Conservation (phyloP, 202 grass and related monocot species). For the Miscanthus sacchariflorus region DNA sequence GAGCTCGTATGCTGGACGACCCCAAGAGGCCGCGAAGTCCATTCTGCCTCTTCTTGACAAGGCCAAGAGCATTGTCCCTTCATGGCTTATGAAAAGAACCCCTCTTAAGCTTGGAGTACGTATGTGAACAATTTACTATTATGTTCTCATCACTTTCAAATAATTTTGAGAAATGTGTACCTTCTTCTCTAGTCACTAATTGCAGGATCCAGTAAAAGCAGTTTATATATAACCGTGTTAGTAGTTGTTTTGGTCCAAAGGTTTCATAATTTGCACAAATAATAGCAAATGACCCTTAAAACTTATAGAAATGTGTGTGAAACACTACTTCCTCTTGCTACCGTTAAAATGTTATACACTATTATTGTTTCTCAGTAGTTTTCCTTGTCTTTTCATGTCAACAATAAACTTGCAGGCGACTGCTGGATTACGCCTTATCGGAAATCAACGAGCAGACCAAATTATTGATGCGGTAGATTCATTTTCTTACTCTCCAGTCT, state of each 20-base stretch:
- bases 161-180: neutral
- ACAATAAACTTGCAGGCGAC: conserved; percentile 14
- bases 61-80: conserved; percentile 17
- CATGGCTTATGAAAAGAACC: neutral
- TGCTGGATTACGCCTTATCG: conserved; percentile 22
- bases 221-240: neutral
- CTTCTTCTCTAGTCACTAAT: neutral
- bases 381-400: neutral
- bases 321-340: neutral
- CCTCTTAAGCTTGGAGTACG: conserved; percentile 18
- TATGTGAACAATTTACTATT: neutral
- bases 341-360: neutral
- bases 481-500: neutral
- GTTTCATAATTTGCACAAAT: neutral
- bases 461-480: conserved; percentile 8
- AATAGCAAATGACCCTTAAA: neutral
- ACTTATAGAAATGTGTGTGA: neutral
- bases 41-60: conserved; percentile 5
- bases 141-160: no score
- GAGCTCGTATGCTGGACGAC: neutral
- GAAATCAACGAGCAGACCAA: neutral
- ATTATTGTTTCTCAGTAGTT: neutral
- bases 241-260: neutral
- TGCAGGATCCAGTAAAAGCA: neutral
- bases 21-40: neutral